phyloP scores from a whole-genome alignment of 192 early-diverging fungal genomes.

The Coemansia sp. region DNA sequence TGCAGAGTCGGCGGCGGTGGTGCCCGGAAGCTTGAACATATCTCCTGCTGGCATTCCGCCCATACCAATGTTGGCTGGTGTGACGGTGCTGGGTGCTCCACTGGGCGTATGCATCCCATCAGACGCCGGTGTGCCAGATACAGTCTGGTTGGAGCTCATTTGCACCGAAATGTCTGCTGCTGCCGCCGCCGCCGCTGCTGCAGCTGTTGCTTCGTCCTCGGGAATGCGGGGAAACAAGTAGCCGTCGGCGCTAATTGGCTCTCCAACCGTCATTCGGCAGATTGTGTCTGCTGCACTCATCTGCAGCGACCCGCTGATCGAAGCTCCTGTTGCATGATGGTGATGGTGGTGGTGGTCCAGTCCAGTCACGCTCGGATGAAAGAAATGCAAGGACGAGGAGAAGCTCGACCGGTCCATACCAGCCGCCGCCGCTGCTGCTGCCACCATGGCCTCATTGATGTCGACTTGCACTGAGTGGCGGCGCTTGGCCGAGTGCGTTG shows the following conservation, averaged over 20 bases:
- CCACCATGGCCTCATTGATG: conserved; percentile 46
- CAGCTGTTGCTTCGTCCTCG: conserved; percentile 29
- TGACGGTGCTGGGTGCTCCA: neutral
- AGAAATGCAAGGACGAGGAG: conserved; percentile 33
- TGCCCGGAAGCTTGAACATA: conserved; percentile 7
- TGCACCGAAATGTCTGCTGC: conserved; percentile 27
- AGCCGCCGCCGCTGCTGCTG: conserved; percentile 34
- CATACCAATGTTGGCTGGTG: neutral
- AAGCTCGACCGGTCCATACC: conserved; percentile 33
- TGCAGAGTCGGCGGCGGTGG: neutral
- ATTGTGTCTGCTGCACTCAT: conserved; percentile 32
- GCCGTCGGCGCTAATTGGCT: conserved; percentile 29
- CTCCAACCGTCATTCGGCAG: conserved; percentile 44
- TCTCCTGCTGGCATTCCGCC: neutral
- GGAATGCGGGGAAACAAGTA: conserved; percentile 50
- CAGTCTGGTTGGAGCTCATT: conserved; percentile 10
- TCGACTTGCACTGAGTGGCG: conserved; percentile 46
- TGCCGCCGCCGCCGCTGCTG: conserved; percentile 20
- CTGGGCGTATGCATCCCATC: neutral
- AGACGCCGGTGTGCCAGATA: neutral
- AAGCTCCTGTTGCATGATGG: neutral
- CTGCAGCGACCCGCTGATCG: conserved; percentile 8
- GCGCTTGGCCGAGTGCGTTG: conserved; percentile 37
- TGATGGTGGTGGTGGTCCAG: conserved; percentile 16
- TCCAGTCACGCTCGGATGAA: conserved; percentile 17